A percentile compares a stretch with the other conserved stretches of the same genome.
Conservation (phyloP, 2,329 filamentous ascomycete genomes). For the Teratosphaeria gauchensis region DNA sequence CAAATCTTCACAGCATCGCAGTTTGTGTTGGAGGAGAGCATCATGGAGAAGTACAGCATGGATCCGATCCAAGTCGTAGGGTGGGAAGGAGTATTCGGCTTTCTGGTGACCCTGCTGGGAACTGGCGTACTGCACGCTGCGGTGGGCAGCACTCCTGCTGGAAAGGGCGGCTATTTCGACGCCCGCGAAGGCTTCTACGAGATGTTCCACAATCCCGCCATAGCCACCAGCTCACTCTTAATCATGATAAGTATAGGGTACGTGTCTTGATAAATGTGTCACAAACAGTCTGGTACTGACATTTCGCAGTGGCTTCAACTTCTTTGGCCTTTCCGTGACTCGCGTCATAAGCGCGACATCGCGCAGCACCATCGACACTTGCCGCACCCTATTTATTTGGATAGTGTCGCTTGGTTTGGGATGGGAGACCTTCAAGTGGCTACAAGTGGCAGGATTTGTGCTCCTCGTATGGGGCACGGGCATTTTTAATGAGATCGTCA, state of each 20-base stretch:
- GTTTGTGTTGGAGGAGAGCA: slow-evolving; percentile 91
- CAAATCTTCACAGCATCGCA: slow-evolving; percentile 96
- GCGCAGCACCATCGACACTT: slow-evolving; percentile 93
- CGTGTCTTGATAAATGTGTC: slow-evolving; percentile 23
- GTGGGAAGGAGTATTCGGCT: slow-evolving; percentile 93
- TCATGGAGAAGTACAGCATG: slow-evolving; percentile 68
- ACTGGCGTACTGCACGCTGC: slow-evolving; percentile 73
- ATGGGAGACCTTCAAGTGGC: slow-evolving; percentile 97
- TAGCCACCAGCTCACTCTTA: slow-evolving; percentile 68
- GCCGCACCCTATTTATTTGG: slow-evolving; percentile 97
- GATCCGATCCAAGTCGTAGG: slow-evolving; percentile 87
- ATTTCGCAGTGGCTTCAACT: slow-evolving; percentile 76
- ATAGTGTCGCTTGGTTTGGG: slow-evolving; percentile 83
- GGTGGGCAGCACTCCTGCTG: slow-evolving; percentile 64
- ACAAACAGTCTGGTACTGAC: not conserved
- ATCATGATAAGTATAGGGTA: slow-evolving; percentile 99
- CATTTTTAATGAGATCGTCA: slow-evolving; percentile 88
- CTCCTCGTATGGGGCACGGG: slow-evolving; percentile 94
- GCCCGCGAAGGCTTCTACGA: slow-evolving; percentile 75
- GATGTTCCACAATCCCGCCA: slow-evolving; percentile 59
- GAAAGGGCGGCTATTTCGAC: slow-evolving; percentile 79
- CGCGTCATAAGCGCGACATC: slow-evolving; percentile 83
- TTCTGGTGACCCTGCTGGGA: slow-evolving; percentile 63
- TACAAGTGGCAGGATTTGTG: slow-evolving; percentile 82
- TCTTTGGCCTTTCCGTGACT: slow-evolving; percentile 92